Evolutionary conservation across 2,329 filamentous ascomycete species (phyloP), one percentile per base, ranked within the genome.

Genomic region (Rugonectria rugulosa): DNA sequence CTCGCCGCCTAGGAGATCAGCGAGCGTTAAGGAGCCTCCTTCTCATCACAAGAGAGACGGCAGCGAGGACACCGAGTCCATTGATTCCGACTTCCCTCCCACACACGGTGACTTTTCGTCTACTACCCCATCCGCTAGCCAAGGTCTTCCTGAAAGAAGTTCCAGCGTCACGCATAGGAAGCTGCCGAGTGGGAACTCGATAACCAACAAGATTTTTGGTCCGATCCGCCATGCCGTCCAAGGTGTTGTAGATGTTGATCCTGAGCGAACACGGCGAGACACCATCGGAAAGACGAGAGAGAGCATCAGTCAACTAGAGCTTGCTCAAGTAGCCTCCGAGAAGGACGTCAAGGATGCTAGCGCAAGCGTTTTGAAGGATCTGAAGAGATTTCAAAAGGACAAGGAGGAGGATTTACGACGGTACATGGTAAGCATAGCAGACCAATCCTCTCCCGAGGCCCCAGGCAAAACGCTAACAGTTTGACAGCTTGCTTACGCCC

Each of bases 211-310:
- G 77, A 92, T 99, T 47, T 98, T 99, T 72, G 95, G 94, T 1
- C 90, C 93, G 10, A 89, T 99, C 59, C 96, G 91, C 51, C 94
- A 99, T 75, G 95, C 95, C 0, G 92, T 98, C 27, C 92, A 98
- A 69, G 95, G 95, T 4, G 94, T 98, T 67, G 94, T 95, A 1
- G 95, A 99, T 71, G 91, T 96, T 36, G 95, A 99, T 70, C 95
- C 95, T 0, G 95, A 99, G 76, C 84, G 93, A 60, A 97, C 93
- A 37, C 84, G 95, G 48, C 85, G 95, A 49, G 95, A 99, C 72
- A 89, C 92, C 61, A 97, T 99, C 65, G 93, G 94, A 32, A 98
- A 97, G 81, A 99, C 95, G 1, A 88, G 89, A 62, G 95, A 99
- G 75, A 91, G 88, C 54, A 87, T 99, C 59, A 83, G 76, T 40